phyloP scores from a whole-genome alignment of 106 monocot species.

The Allium cepa region DNA sequence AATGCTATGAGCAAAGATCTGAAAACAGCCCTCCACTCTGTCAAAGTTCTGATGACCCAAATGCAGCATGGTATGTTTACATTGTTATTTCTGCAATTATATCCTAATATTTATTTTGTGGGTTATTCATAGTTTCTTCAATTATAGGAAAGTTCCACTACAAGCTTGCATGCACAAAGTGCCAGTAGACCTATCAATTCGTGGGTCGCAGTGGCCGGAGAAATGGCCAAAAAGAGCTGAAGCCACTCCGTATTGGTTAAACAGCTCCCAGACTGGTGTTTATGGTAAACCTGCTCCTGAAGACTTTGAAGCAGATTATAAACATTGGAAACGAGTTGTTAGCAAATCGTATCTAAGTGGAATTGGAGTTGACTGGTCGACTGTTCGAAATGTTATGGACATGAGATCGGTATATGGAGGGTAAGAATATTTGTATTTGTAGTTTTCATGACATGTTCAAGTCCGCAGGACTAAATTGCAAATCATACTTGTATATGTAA shows the following conservation, averaged over 20 bases:
- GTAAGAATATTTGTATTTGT: slow-evolving; percentile 21
- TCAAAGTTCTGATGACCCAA: slow-evolving; percentile 62
- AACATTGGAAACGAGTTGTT: slow-evolving; percentile 55
- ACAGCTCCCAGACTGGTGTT: slow-evolving; percentile 37
- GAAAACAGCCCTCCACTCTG: slow-evolving; percentile 60
- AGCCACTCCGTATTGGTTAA: slow-evolving; percentile 49
- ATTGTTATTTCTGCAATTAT: not conserved
- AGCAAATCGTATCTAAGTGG: slow-evolving; percentile 48
- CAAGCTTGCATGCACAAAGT: slow-evolving; percentile 68
- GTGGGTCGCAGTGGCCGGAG: slow-evolving; percentile 52
- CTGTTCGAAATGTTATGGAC: slow-evolving; percentile 67
- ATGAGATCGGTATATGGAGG: slow-evolving; percentile 71
- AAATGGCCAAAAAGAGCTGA: slow-evolving; percentile 48
- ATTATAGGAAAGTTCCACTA: slow-evolving; percentile 50
- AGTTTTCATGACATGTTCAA: too few species aligned
- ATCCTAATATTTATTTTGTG: not conserved
- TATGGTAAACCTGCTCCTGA: slow-evolving; percentile 59
- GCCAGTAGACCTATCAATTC: slow-evolving; percentile 21
- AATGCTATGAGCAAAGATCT: slow-evolving; percentile 61
- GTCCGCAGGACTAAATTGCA: too few species aligned
- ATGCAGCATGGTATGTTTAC: slow-evolving; percentile 69
- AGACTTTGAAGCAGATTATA: slow-evolving; percentile 48
- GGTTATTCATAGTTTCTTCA: not conserved
- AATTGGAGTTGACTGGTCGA: slow-evolving; percentile 54
- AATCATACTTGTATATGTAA: too few species aligned